A percentile compares a stretch with the other conserved stretches of the same genome.
Conservation (phyloP, 1,284 basidiomycete genomes). For the Malassezia caprae region DNA sequence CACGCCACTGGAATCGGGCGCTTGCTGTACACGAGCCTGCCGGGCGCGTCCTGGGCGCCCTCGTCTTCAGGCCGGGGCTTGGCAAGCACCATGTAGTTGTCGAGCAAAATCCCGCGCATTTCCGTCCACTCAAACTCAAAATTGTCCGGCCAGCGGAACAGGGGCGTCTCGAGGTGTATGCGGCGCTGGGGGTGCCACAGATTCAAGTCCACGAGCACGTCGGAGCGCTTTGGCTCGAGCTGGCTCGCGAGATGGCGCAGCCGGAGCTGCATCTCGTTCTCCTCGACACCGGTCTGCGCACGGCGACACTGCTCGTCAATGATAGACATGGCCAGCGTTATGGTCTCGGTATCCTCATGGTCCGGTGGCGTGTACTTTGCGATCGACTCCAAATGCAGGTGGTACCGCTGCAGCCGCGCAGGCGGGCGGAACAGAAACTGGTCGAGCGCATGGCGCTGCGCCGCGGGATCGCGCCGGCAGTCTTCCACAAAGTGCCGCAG, state of each 20-base stretch:
- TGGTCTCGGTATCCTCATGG: slow-evolving; percentile 29
- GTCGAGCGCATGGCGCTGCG: slow-evolving; percentile 71
- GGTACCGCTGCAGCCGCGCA: slow-evolving; percentile 81
- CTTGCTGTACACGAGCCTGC: background rate
- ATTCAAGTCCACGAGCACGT: slow-evolving; percentile 32
- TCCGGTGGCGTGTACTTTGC: slow-evolving; percentile 49
- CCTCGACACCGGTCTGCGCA: slow-evolving; percentile 38
- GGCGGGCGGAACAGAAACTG: slow-evolving; percentile 76
- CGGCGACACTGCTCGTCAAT: slow-evolving; percentile 43
- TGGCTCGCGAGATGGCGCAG: slow-evolving; percentile 36
- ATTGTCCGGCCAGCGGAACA: slow-evolving; percentile 39
- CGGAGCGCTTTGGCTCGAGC: slow-evolving; percentile 32
- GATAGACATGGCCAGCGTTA: slow-evolving; percentile 34
- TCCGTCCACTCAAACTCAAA: slow-evolving; percentile 46
- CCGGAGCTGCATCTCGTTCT: slow-evolving; percentile 37
- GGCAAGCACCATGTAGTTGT: slow-evolving; percentile 42
- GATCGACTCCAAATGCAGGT: slow-evolving; percentile 74
- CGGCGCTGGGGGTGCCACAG: slow-evolving; percentile 35
- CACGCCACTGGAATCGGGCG: slow-evolving; percentile 40
- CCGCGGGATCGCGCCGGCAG: slow-evolving; percentile 58
- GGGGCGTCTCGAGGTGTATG: slow-evolving; percentile 33
- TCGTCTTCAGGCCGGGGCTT: slow-evolving; percentile 28
- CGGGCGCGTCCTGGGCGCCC: background rate
- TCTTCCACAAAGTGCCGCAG: slow-evolving; percentile 72
- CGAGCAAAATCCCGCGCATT: slow-evolving; percentile 38